Conservation (phyloP, 352 stramenopile genomes). For the Albugo laibachii region DNA sequence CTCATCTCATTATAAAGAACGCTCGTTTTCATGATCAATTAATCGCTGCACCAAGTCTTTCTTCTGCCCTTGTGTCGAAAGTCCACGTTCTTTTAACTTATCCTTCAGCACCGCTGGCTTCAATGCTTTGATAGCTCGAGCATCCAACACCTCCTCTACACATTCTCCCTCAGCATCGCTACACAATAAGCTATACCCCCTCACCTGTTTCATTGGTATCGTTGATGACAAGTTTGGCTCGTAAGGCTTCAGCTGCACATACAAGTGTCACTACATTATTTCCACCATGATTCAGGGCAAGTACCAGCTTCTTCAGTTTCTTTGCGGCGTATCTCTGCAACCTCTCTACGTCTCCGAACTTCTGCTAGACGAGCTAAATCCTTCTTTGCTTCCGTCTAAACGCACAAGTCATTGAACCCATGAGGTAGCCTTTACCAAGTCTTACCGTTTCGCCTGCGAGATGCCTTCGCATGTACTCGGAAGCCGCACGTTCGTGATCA, state of each 20-base stretch:
- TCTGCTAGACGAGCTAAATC: constrained; percentile 60
- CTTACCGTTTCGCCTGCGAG: constrained; percentile 57
- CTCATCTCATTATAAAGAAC: constrained; percentile 26
- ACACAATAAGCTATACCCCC: too few relatives aligned
- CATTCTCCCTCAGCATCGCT: too few relatives aligned
- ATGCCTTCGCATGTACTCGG: constrained; percentile 70
- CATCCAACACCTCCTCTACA: constrained; percentile 56
- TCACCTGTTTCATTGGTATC: too few relatives aligned
- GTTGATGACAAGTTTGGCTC: too few relatives aligned
- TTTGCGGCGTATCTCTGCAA: constrained; percentile 57
- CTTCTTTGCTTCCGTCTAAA: constrained; percentile 63
- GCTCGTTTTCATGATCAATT: constrained; percentile 77
- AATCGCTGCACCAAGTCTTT: constrained; percentile 78
- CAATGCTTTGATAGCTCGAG: constrained; percentile 65
- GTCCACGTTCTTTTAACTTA: constrained; percentile 62
- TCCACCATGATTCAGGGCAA: constrained; percentile 32
- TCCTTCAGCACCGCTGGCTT: constrained; percentile 80
- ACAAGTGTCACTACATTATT: too few relatives aligned
- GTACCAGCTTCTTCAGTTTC: constrained; percentile 37
- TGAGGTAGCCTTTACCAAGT: neutral
- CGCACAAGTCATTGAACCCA: neutral
- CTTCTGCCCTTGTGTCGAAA: constrained; percentile 78
- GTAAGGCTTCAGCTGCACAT: neutral
- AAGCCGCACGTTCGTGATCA: constrained; percentile 56
- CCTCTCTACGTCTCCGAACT: constrained; percentile 61